Conservation (phyloP, 805 yeast species). For the Wickerhamiella cacticola region DNA sequence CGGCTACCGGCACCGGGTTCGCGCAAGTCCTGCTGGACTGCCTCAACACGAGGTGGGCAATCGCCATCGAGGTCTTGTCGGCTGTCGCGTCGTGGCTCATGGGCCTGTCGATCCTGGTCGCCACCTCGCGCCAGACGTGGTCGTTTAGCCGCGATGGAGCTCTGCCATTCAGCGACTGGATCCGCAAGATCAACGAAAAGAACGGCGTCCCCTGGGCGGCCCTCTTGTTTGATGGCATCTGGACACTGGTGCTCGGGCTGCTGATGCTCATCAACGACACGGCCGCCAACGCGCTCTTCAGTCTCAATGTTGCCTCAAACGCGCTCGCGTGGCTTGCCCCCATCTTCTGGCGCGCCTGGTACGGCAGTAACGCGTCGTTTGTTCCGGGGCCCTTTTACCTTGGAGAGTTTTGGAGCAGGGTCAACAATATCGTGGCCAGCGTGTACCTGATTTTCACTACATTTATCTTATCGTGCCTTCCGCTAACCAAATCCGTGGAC, state of each 20-base stretch:
- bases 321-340: constrained; percentile 54
- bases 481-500: constrained; percentile 31
- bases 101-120: constrained; percentile 53
- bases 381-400: constrained; percentile 56
- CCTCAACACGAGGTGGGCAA: constrained; percentile 52
- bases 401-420: constrained; percentile 40
- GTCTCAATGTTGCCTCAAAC: constrained; percentile 51
- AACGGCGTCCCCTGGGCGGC: constrained; percentile 58
- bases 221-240: constrained; percentile 39
- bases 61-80: constrained; percentile 47
- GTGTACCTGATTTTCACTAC: constrained; percentile 46
- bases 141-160: constrained; percentile 71
- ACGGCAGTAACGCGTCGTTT: constrained; percentile 39
- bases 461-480: constrained; percentile 47
- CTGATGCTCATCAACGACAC: constrained; percentile 45
- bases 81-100: constrained; percentile 51
- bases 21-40: constrained; percentile 54
- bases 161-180: constrained; percentile 45
- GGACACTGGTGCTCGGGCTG: constrained; percentile 42
- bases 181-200: constrained; percentile 44
- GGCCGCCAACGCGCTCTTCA: constrained; percentile 55
- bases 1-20: constrained; percentile 43
- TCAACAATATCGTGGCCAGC: constrained; percentile 24
- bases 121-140: constrained; percentile 60
- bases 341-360: constrained; percentile 43